These are phyloP conservation scores for Solidago caesia DNA, from an alignment of 129 eudicot species.

Conservation along the genomic window DNA sequence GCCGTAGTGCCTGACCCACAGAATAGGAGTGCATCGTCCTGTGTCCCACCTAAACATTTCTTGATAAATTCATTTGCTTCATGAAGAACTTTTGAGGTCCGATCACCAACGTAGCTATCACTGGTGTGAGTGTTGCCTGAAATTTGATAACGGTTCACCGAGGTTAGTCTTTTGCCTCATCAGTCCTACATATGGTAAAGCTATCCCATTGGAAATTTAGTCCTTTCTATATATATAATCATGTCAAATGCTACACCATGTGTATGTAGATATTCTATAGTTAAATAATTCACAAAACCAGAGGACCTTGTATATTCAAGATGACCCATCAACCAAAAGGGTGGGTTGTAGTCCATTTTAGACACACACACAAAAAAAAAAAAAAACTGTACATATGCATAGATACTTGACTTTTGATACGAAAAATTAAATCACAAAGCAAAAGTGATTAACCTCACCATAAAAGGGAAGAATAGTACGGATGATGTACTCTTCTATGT, in stretches of 20 bases:
- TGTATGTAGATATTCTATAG: no score
- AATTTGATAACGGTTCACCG: background rate
- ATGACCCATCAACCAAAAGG: no score
- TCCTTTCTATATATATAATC: no score
- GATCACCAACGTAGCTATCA: conserved; percentile 74
- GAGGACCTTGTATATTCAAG: no score
- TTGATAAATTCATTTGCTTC: conserved; percentile 56
- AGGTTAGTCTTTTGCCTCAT: background rate
- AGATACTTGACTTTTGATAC: no score
- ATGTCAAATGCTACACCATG: no score
- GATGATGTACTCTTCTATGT: conserved; percentile 60
- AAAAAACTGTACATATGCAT: no score
- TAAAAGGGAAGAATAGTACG: conserved; percentile 60
- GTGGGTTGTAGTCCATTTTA: no score
- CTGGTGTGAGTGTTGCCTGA: conserved; percentile 83
- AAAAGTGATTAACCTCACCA: conserved; percentile 36
- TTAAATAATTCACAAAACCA: no score
- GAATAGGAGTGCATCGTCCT: conserved; percentile 58
- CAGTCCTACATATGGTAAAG: background rate
- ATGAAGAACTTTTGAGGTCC: conserved; percentile 46
- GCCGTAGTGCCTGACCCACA: conserved; percentile 87
- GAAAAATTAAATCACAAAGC: background rate
- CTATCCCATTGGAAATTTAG: no score
- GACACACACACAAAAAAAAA: no score
- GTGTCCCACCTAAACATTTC: conserved; percentile 65